Evolutionary conservation across 208 protist species (phyloP).

Genomic region (Angomonas ambiguus): DNA sequence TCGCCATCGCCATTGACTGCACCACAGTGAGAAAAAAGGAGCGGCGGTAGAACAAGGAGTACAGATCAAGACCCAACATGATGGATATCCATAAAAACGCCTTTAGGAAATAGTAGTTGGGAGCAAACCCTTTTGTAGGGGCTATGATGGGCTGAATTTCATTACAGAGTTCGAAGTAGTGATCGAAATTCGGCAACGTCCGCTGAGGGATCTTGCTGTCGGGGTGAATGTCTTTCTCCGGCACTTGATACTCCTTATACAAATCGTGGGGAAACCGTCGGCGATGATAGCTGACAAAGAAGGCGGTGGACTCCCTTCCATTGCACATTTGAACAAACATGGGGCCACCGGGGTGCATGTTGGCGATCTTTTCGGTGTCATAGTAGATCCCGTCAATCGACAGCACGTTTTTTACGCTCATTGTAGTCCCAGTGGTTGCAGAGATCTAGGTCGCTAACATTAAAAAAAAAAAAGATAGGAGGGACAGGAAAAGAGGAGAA

Average conservation of each 20-base stretch:
- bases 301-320: slow-evolving; percentile 57
- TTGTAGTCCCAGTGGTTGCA: not conserved
- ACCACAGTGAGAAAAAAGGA: slow-evolving; percentile 48
- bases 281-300: slow-evolving; percentile 74
- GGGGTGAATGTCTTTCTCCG: slow-evolving; percentile 35
- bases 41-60: slow-evolving; percentile 54
- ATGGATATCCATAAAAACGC: slow-evolving; percentile 38
- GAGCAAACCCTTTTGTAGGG: slow-evolving; percentile 63
- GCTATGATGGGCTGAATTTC: slow-evolving; percentile 47
- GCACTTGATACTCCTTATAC: slow-evolving; percentile 57
- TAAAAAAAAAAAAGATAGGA: slow-evolving; percentile 3
- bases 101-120: slow-evolving; percentile 77
- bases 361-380: slow-evolving; percentile 57
- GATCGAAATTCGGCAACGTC: slow-evolving; percentile 46
- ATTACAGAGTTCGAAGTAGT: slow-evolving; percentile 59
- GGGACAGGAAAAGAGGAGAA: not conserved
- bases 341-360: slow-evolving; percentile 55
- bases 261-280: slow-evolving; percentile 66
- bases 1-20: slow-evolving; percentile 71
- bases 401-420: slow-evolving; percentile 31
- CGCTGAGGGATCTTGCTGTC: slow-evolving; percentile 35
- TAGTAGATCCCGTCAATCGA: slow-evolving; percentile 79
- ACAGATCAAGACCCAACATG: slow-evolving; percentile 59
- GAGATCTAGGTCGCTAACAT: not conserved
- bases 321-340: slow-evolving; percentile 76